A percentile compares a stretch with the other conserved stretches of the same genome.
These are phyloP conservation scores for Aspergillus piperis DNA, from an alignment of 2,329 filamentous ascomycete genomes.

Conservation along the genomic window DNA sequence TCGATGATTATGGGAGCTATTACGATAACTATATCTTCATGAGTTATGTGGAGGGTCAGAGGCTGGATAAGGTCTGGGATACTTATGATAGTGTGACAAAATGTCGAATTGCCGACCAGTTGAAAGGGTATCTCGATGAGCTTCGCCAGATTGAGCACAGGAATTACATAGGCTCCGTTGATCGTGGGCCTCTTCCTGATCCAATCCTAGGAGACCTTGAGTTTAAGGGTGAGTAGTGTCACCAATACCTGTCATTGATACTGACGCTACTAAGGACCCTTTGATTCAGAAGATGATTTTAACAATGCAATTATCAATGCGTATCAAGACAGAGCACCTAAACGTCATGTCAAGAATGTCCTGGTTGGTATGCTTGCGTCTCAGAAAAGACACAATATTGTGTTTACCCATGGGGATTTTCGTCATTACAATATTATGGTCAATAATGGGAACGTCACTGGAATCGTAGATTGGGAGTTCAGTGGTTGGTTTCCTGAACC, in stretches of 20 bases:
- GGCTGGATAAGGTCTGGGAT: slow-evolving; percentile 18
- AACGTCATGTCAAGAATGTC: slow-evolving; percentile 20
- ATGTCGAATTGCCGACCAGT: slow-evolving; percentile 11
- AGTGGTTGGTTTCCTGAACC: not conserved
- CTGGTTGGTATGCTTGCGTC: slow-evolving; percentile 19
- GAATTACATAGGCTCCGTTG: slow-evolving; percentile 21
- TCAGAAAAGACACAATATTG: slow-evolving; percentile 20
- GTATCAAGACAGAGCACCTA: slow-evolving; percentile 18
- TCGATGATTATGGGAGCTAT: slow-evolving; percentile 17
- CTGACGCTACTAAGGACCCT: slow-evolving; percentile 20
- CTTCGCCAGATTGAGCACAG: slow-evolving; percentile 12
- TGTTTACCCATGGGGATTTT: slow-evolving; percentile 12
- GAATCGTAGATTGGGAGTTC: not conserved
- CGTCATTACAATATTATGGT: not conserved
- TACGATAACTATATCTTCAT: slow-evolving; percentile 27
- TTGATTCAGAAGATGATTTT: slow-evolving; percentile 27
- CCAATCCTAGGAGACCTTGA: slow-evolving; percentile 10
- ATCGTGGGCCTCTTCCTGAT: slow-evolving; percentile 19
- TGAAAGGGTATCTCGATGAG: slow-evolving; percentile 16
- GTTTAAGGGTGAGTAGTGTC: slow-evolving; percentile 9
- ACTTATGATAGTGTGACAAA: slow-evolving; percentile 8
- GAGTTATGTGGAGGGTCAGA: slow-evolving; percentile 17
- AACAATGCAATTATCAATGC: slow-evolving; percentile 27
- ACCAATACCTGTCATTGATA: not conserved
- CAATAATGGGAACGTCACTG: not conserved